Conservation (phyloP, 495 filamentous ascomycete species). For the Trichoderma orchidacearum region DNA sequence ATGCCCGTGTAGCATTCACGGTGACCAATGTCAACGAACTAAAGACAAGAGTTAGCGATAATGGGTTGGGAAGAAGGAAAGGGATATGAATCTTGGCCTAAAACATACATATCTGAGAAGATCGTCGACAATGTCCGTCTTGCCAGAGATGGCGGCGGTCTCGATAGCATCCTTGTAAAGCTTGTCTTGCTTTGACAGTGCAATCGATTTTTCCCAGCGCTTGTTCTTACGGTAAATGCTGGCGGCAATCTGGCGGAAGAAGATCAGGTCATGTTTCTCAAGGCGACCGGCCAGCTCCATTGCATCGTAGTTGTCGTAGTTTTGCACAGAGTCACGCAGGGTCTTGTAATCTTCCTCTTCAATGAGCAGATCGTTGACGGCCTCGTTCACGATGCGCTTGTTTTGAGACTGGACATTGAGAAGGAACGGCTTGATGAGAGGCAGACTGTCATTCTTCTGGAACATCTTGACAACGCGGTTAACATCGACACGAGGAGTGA, state of each 20-base stretch:
- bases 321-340: slow-evolving; percentile 90
- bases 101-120: slow-evolving; percentile 86
- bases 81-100: too few species aligned
- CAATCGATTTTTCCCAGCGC: slow-evolving; percentile 99
- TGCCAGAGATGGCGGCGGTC: slow-evolving; percentile 89
- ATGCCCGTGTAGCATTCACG: slow-evolving; percentile 98
- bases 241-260: slow-evolving; percentile 98
- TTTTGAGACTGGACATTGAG: slow-evolving; percentile 95
- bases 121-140: slow-evolving; percentile 86
- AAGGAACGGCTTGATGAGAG: slow-evolving; percentile 97
- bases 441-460: slow-evolving; percentile 94
- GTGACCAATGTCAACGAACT: slow-evolving; percentile 99
- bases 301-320: slow-evolving; percentile 97
- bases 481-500: slow-evolving; percentile 91
- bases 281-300: slow-evolving; percentile 89
- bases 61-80: slow-evolving; percentile 4
- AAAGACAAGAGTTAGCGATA: slow-evolving; percentile 12
- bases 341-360: slow-evolving; percentile 99
- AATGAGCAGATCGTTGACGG: slow-evolving; percentile 95
- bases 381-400: slow-evolving; percentile 94
- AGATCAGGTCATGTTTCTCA: slow-evolving; percentile 93
- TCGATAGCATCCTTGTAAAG: slow-evolving; percentile 99
- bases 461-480: slow-evolving; percentile 98
- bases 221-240: slow-evolving; percentile 99
- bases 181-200: slow-evolving; percentile 97